Evolutionary conservation across 2,329 filamentous ascomycete genomes (phyloP).

Genomic region (Thermothelomyces thermophilus): DNA sequence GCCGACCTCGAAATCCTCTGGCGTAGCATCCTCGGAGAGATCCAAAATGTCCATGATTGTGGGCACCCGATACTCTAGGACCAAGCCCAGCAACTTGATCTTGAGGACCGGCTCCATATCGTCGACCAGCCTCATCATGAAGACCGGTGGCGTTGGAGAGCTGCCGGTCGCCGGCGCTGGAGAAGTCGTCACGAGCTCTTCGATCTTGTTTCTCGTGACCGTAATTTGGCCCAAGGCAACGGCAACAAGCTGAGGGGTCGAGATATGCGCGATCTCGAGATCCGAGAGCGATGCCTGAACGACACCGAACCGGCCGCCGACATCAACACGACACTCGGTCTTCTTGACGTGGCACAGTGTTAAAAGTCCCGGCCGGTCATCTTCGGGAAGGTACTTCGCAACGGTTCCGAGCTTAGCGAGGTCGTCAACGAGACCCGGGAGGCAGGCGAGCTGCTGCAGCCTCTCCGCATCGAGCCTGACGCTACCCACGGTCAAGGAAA

Average conservation of each 20-base stretch:
- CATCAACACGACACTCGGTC: conserved; percentile 52
- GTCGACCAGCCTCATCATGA: conserved; percentile 88
- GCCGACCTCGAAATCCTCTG: conserved; percentile 66
- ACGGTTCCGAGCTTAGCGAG: conserved; percentile 77
- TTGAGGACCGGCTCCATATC: conserved; percentile 90
- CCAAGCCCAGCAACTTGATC: conserved; percentile 76
- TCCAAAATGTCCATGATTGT: conserved; percentile 74
- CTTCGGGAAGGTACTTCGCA: conserved; percentile 90
- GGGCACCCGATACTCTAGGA: conserved; percentile 81
- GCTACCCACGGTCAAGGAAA: conserved; percentile 62
- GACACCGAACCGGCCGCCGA: conserved; percentile 63
- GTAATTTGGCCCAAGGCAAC: conserved; percentile 61
- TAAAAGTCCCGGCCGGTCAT: conserved; percentile 84
- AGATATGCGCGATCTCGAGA: conserved; percentile 72
- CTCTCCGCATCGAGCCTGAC: conserved; percentile 57
- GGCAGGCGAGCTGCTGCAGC: conserved; percentile 56
- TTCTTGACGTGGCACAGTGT: conserved; percentile 63
- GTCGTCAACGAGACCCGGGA: conserved; percentile 71
- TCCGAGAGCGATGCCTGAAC: conserved; percentile 53
- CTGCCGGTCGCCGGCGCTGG: conserved; percentile 26
- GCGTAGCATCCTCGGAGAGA: conserved; percentile 58
- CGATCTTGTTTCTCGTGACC: conserved; percentile 57
- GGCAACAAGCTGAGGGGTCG: conserved; percentile 74
- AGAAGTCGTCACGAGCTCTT: conserved; percentile 62
- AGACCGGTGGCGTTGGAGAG: conserved; percentile 41